phyloP scores from a whole-genome alignment of 768 basidiomycete species.

The Fomitopsis pulvina region DNA sequence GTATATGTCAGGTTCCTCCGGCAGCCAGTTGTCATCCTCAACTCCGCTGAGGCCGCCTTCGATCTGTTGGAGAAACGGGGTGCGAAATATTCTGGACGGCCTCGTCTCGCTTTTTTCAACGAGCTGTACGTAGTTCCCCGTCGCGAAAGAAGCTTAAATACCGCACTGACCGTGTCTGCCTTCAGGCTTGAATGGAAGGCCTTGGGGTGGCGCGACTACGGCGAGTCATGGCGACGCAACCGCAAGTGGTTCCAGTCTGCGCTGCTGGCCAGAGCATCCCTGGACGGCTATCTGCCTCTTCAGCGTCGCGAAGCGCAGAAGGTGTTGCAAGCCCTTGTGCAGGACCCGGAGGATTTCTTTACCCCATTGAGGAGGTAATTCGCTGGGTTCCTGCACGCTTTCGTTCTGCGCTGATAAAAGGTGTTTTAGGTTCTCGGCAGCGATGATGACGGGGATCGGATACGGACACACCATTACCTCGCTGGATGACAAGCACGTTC shows the following conservation, averaged over 20 bases:
- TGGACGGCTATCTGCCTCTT: constrained; percentile 14
- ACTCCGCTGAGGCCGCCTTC: constrained; percentile 13
- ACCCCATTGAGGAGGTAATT: constrained; percentile 15
- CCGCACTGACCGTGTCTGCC: background rate
- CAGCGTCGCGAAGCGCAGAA: constrained; percentile 22
- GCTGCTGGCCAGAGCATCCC: constrained; percentile 12
- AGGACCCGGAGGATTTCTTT: constrained; percentile 19
- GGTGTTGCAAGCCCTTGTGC: constrained; percentile 21
- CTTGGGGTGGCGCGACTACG: constrained; percentile 16
- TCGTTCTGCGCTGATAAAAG: background rate
- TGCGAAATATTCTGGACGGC: constrained; percentile 19
- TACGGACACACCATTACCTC: constrained; percentile 23
- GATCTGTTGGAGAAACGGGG: constrained; percentile 22
- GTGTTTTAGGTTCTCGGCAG: constrained; percentile 11
- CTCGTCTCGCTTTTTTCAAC: constrained; percentile 7
- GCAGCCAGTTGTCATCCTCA: constrained; percentile 15
- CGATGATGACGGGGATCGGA: constrained; percentile 25
- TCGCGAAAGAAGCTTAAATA: background rate
- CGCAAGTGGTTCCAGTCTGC: constrained; percentile 22
- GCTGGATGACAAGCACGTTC: constrained; percentile 22
- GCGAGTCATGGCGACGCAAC: constrained; percentile 22
- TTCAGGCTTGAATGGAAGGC: constrained; percentile 16
- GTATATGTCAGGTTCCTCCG: constrained; percentile 10
- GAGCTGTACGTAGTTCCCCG: constrained; percentile 15
- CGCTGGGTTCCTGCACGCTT: background rate